Evolutionary conservation across 768 basidiomycete genomes (phyloP).

Genomic region (Calvatia gigantea): DNA sequence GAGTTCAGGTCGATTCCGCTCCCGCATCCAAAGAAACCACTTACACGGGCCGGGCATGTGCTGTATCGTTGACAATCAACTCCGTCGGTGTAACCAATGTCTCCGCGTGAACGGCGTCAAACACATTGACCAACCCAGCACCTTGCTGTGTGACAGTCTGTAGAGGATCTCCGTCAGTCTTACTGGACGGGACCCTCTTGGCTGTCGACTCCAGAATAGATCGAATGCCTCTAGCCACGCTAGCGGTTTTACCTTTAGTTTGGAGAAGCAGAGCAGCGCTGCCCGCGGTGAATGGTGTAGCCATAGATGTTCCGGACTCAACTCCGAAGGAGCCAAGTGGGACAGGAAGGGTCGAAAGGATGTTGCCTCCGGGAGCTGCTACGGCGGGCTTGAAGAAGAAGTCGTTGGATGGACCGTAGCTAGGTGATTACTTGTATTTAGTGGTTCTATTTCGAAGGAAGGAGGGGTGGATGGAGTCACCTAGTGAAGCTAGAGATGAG

Average conservation of each 20-base stretch:
- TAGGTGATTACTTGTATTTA: constrained; percentile 8
- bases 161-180: constrained; percentile 40
- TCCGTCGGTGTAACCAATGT: constrained; percentile 48
- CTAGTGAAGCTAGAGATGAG: constrained; percentile 51
- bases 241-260: constrained; percentile 31
- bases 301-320: constrained; percentile 43
- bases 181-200: constrained; percentile 32
- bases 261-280: constrained; percentile 40
- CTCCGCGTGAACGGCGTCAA: constrained; percentile 45
- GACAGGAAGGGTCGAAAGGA: constrained; percentile 42
- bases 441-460: neutral
- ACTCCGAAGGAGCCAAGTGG: constrained; percentile 36
- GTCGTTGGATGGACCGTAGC: constrained; percentile 60
- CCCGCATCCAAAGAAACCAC: constrained; percentile 13
- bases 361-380: constrained; percentile 51
- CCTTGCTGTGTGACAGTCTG: constrained; percentile 51
- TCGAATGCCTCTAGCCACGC: constrained; percentile 25
- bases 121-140: constrained; percentile 50
- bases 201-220: constrained; percentile 44
- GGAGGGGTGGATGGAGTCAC: constrained; percentile 12
- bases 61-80: constrained; percentile 58
- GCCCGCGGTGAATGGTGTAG: constrained; percentile 44
- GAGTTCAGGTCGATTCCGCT: constrained; percentile 7
- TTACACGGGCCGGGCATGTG: constrained; percentile 40
- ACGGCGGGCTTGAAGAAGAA: constrained; percentile 54